Evolutionary conservation across 148 eudicot genomes (phyloP).

Genomic region (Heliamphora exappendiculata): DNA sequence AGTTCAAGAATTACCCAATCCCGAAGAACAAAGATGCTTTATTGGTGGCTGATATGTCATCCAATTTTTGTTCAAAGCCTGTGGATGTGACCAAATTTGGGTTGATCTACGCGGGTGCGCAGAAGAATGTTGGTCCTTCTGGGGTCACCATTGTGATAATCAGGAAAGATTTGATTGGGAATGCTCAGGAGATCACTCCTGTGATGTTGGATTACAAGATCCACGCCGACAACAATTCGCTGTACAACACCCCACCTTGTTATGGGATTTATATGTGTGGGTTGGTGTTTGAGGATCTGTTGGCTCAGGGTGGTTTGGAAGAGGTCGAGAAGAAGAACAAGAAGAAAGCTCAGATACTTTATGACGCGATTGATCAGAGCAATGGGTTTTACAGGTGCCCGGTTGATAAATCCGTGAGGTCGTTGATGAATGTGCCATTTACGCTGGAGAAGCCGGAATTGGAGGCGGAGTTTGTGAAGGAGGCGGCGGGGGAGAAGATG

Average conservation of each 20-base stretch:
- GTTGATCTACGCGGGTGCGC: constrained; percentile 87
- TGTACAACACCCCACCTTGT: constrained; percentile 96
- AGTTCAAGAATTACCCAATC: constrained; percentile 69
- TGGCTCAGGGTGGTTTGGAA: constrained; percentile 74
- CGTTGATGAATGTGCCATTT: constrained; percentile 96
- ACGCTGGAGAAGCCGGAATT: constrained; percentile 72
- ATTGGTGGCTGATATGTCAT: constrained; percentile 86
- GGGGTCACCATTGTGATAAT: constrained; percentile 88
- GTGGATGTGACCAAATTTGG: constrained; percentile 81
- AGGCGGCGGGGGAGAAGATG: constrained; percentile 95
- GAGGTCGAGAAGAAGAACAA: constrained; percentile 86
- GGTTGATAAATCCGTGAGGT: constrained; percentile 90
- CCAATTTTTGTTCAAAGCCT: constrained; percentile 90
- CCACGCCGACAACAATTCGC: constrained; percentile 70
- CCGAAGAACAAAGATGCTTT: constrained; percentile 27
- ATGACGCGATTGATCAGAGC: constrained; percentile 74
- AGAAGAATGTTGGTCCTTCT: constrained; percentile 92
- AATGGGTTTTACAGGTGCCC: constrained; percentile 81
- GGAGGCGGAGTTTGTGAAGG: constrained; percentile 70
- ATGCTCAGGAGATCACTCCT: constrained; percentile 64
- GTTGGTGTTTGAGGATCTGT: constrained; percentile 82
- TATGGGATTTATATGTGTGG: constrained; percentile 94
- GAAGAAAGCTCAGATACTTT: constrained; percentile 56
- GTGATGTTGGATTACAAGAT: constrained; percentile 92
- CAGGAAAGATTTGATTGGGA: constrained; percentile 75